Evolutionary conservation across 768 basidiomycete species (phyloP).

Genomic region (Leccinum disarticulatum): DNA sequence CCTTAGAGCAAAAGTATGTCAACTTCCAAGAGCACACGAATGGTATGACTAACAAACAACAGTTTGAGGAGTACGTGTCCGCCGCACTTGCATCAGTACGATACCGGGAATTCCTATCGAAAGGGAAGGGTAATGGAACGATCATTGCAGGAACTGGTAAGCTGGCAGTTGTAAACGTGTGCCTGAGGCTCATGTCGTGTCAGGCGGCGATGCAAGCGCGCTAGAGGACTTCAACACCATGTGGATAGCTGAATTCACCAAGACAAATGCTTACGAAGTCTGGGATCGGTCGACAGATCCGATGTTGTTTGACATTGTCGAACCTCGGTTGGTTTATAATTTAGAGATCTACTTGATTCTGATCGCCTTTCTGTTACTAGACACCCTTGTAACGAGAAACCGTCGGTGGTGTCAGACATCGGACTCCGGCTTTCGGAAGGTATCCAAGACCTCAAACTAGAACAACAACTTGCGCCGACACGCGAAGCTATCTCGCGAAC

Average conservation of each 20-base stretch:
- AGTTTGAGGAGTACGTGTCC: conserved; percentile 93
- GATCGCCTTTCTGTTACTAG: conserved; percentile 37
- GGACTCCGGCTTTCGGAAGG: conserved; percentile 91
- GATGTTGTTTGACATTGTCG: conserved; percentile 91
- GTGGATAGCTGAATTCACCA: conserved; percentile 88
- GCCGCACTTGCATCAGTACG: conserved; percentile 87
- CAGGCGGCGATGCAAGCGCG: conserved; percentile 57
- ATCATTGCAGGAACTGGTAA: conserved; percentile 64
- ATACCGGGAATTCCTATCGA: conserved; percentile 81
- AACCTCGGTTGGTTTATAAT: conserved; percentile 65
- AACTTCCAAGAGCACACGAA: not conserved
- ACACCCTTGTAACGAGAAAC: conserved; percentile 92
- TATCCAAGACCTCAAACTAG: conserved; percentile 88
- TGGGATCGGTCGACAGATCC: conserved; percentile 94
- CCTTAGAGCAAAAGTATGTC: conserved; percentile 72
- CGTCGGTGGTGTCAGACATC: conserved; percentile 86
- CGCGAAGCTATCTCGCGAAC: conserved; percentile 86
- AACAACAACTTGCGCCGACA: conserved; percentile 91
- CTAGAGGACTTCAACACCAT: conserved; percentile 81
- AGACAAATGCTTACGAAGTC: conserved; percentile 82
- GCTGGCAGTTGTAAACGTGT: not conserved
- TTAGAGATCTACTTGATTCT: not conserved
- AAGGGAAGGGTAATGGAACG: conserved; percentile 60
- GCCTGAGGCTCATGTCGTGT: conserved; percentile 23
- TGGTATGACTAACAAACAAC: not conserved